Percentiles rank a stretch among this genome's conserved stretches.
phyloP scores from a whole-genome alignment of 2,329 filamentous ascomycete genomes.

The Botrytis fabae region DNA sequence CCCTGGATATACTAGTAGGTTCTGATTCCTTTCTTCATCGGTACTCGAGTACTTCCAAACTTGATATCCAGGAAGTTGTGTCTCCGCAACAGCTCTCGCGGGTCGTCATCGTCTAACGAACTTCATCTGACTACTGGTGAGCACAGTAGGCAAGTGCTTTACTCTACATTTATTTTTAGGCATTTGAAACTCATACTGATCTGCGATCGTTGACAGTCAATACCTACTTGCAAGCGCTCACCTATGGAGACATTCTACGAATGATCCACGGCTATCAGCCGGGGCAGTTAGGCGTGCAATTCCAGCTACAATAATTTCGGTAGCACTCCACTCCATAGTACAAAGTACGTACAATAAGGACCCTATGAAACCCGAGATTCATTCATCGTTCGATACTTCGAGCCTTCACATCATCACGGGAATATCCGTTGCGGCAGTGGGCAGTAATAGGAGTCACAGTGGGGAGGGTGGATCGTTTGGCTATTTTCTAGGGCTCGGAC shows the following conservation, averaged over 20 bases:
- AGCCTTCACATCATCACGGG: neutral
- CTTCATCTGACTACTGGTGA: neutral
- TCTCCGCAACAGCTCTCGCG: neutral
- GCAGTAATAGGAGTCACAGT: slow-evolving; percentile 7
- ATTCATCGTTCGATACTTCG: neutral
- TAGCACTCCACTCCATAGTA: neutral
- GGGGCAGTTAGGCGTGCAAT: neutral
- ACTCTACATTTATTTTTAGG: neutral
- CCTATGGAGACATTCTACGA: neutral
- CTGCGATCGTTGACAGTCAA: neutral
- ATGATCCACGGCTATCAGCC: neutral
- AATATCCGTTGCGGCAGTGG: neutral
- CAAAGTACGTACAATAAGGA: neutral
- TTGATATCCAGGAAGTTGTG: neutral
- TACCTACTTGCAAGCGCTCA: neutral
- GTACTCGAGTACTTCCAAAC: neutral
- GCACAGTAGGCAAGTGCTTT: neutral
- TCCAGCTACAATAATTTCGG: neutral
- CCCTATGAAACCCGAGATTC: neutral
- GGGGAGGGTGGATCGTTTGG: slow-evolving; percentile 1
- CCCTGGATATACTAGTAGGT: neutral
- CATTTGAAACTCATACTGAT: neutral
- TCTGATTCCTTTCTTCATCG: slow-evolving; percentile 5
- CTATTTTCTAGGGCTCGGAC: slow-evolving; percentile 1
- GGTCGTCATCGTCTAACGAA: neutral